phyloP scores from a whole-genome alignment of 2,329 filamentous ascomycete genomes.

The Colletotrichum spaethianum region DNA sequence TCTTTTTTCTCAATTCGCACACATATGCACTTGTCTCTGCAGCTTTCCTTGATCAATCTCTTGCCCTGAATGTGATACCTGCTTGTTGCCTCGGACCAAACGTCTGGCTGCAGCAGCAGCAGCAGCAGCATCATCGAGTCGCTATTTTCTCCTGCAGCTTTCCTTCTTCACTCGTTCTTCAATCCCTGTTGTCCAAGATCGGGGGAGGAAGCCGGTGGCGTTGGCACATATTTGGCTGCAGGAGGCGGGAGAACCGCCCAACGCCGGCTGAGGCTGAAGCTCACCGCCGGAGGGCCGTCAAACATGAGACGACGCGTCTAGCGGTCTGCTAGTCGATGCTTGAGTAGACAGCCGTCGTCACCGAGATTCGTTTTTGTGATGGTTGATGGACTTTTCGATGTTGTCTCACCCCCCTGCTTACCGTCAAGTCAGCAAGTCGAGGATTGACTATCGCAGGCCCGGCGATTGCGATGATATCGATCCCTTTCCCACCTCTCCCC shows the following conservation, averaged over 20 bases:
- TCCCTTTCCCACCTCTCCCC: too few species aligned
- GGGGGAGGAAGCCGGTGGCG: background rate
- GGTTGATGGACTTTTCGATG: background rate
- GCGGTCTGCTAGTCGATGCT: slow-evolving; percentile 13
- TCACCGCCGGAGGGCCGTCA: slow-evolving; percentile 11
- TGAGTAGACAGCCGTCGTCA: background rate
- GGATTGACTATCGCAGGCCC: too few species aligned
- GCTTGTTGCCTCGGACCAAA: background rate
- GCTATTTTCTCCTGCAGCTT: background rate
- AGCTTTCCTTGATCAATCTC: background rate
- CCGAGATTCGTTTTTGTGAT: too few species aligned
- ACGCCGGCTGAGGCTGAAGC: background rate
- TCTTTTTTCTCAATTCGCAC: background rate
- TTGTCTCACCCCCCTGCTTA: background rate
- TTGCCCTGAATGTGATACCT: slow-evolving; percentile 23
- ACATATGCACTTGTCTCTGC: background rate
- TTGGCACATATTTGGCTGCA: background rate
- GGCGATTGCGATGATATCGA: too few species aligned
- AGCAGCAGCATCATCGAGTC: background rate
- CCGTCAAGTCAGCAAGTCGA: background rate
- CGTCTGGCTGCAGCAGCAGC: background rate
- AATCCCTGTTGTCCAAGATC: background rate
- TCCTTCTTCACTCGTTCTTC: background rate
- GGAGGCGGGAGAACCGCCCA: background rate
- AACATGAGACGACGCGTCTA: slow-evolving; percentile 15